A percentile compares a stretch with the other conserved stretches of the same genome.
These are phyloP conservation scores for Otatea glauca DNA, from an alignment of 176 grass and related monocot species.

Conservation along the genomic window DNA sequence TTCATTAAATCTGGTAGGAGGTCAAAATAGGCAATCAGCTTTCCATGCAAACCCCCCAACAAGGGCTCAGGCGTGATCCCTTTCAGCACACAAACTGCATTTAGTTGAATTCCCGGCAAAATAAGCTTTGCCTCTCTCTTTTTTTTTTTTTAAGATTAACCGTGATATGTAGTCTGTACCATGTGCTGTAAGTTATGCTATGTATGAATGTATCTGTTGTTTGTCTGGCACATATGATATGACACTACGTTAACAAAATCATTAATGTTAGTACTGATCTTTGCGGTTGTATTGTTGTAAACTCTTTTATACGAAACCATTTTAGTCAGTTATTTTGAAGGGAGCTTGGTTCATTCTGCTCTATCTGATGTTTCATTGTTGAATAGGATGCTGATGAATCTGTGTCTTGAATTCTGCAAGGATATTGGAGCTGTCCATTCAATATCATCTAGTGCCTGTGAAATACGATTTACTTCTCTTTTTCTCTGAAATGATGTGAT, in stretches of 20 bases:
- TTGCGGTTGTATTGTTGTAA: slow-evolving; percentile 45
- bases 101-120: slow-evolving; percentile 58
- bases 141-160: slow-evolving; percentile 49
- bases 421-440: slow-evolving; percentile 5
- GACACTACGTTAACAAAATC: slow-evolving; percentile 50
- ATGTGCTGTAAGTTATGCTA: slow-evolving; percentile 60
- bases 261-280: slow-evolving; percentile 56
- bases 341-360: slow-evolving; percentile 15
- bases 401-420: neutral
- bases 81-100: slow-evolving; percentile 39
- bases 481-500: neutral
- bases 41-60: slow-evolving; percentile 92
- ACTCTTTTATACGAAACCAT: slow-evolving; percentile 35
- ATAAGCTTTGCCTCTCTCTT: slow-evolving; percentile 52
- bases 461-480: neutral
- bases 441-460: neutral
- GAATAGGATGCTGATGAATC: slow-evolving; percentile 4
- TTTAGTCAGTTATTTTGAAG: slow-evolving; percentile 35
- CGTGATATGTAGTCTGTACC: slow-evolving; percentile 45
- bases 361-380: neutral
- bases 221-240: slow-evolving; percentile 47
- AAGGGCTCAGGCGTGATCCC: slow-evolving; percentile 76
- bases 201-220: slow-evolving; percentile 53
- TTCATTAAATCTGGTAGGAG: slow-evolving; percentile 75
- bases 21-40: slow-evolving; percentile 83